Evolutionary conservation across 768 basidiomycete genomes (phyloP), one percentile per base, ranked within the genome.

Genomic region (Neoboletus subvelutipes): DNA sequence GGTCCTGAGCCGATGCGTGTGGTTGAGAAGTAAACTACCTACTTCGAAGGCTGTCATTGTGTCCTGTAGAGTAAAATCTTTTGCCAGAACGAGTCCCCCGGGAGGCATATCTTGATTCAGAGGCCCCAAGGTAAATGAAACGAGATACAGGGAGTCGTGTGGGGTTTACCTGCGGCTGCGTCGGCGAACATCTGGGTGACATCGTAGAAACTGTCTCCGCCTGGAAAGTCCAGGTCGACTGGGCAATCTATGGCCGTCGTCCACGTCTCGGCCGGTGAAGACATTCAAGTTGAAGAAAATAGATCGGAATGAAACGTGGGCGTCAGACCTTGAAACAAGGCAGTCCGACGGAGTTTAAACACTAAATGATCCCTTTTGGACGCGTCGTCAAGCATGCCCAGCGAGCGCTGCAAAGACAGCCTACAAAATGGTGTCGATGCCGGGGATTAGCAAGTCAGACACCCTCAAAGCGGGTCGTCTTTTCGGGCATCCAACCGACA

Each of bases 31-130:
- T 20, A 31, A 50, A 50, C 48, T 24, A 64, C 77, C 56, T 67
- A 90, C 92, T 82, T 94, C 90, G 53, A 97, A 85, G 15, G 92
- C 90, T 63, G 89, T 90, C 94, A 98, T 96, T n/a, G 92, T 87
- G 58, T 98, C 94, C 58, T 87, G 81, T 46, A 96, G 77, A 18
- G 83, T 82, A 62, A 92, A 88, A 31, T 81, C 83, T 1, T 85
- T 81, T 64, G 83, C 84, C 34, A 92, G 79, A 7, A 94, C 57
- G 56, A 93, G 73, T 37, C 78, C 78, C 13, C 83, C 85, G 0
- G 79, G 74, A 31, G 80, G 76, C 82, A 96, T 84, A 41, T 84
- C 92, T 83, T 55, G n/a, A n/a, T n/a, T n/a, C n/a, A n/a, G 49
- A 36, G 36, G 77, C 56, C 3, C 50, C 43, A 61, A 57, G 49